Base-by-base conservation (phyloP, 257 asterid genomes). In the Catharanthus roseus region DNA sequence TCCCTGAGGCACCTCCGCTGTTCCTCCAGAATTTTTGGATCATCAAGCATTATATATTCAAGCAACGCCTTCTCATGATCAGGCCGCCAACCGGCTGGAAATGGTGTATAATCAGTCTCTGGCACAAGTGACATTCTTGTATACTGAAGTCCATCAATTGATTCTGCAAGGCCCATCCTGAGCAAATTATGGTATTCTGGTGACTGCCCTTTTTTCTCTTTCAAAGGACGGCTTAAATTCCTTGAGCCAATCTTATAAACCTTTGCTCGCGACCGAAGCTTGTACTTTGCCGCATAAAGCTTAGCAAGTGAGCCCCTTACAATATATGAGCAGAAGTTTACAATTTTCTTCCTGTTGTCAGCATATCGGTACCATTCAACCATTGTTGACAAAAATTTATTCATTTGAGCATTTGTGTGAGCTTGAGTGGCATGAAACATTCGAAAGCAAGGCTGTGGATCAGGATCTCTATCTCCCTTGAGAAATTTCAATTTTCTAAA, bases 381-480 rank as follows among this genome's bases (percentile, higher is more conserved):
- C 79, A 93, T 88, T 29, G 96, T 88, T 29, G 92, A 72, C 84
- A 93, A 85, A 47, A 93, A 78, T 83, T 93, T 93, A 65, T 93
- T 93, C 99, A 93, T 93, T 79, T 93, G 99, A 58, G 99, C 95
- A 79, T 93, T 93, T 57, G 99, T 89, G 82, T 93, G 97, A 70
- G 97, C 95, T 78, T 93, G 99, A 38, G 97, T 93, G 71, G 99
- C 97, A 78, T 93, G 99, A 69, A 93, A 93, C 99, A 93, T 93
- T 83, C 97, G 80, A 70, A 93, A 93, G 86, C 97, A 91, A 39
- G 97, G 99, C 62, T 93, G 99, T 13, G 99, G 99, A 74, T 93
- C 99, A 10, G 97, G 97, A 75, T 93, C 97, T 74, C 96, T 85
- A 69, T 93, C 99, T 42, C 99, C 99, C 79, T 93, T 93, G 73